Base-by-base conservation (phyloP, 225 moss, liverwort and hornwort genomes). In the Pleurozium schreberi region DNA sequence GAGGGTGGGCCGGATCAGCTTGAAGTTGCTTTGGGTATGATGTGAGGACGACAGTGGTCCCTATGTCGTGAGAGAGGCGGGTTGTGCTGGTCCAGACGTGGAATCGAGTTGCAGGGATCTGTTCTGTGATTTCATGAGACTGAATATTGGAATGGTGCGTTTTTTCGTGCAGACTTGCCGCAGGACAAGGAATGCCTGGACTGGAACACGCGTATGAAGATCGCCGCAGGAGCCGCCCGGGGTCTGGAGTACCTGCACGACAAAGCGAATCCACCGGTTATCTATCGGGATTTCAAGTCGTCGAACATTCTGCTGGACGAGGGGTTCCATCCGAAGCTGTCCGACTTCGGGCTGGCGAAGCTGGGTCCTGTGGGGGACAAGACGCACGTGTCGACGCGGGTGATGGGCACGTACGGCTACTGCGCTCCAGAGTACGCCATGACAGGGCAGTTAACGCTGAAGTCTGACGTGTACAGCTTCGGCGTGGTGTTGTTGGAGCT, bases 121-220 rank as follows among this genome's bases (percentile, higher is more conserved):
- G 18, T 77, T 30, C 28, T 58, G 25, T 25, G 87, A 27, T 55
- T 88, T 61, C 60, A 68, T 50, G 73, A 53, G 58, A 57, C 38
- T 88, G 84, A 84, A 38, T 66, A 18, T 78, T 47, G 78, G 47
- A 70, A 80, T 55, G 81, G 26, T 50, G 36, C 40, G 19, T 36
- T 76, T 82, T 58, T 55, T 45, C 36, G 71, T 58, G 93, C 97
- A 99, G 99, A 97, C 93, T 86, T 99, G 82, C 96, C 97, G 40
- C 91, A 94, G 69, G 97, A 99, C 83, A 97, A 97, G 90, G 99
- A 99, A 78, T 95, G 97, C 36, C 88, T 99, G 93, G 99, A 99
- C 94, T 99, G 99, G 99, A 99, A 99, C 87, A 97, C 96, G 27
- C 95, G 99, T 52, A 99, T 99, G 99, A 99, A 99, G 90, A 97